phyloP scores from a whole-genome alignment of 345 rosid species.

The Populus davidiana region DNA sequence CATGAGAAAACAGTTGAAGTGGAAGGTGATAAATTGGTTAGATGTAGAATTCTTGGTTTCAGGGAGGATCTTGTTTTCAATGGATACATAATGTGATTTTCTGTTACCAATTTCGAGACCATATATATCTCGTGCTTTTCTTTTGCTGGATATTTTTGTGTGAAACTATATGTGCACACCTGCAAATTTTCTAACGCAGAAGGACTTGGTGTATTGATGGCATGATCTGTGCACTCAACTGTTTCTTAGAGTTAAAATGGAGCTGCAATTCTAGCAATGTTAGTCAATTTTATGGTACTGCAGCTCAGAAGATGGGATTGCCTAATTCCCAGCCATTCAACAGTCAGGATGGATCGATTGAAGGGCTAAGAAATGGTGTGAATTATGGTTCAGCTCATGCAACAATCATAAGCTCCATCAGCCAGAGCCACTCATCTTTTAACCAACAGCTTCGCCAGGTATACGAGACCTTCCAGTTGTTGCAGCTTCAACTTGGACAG shows the following conservation, averaged over 20 bases:
- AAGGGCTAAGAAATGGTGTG: constrained; percentile 37
- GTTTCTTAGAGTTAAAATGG: not conserved
- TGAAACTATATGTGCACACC: no score
- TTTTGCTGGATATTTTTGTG: no score
- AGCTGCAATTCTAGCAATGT: not conserved
- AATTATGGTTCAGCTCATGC: constrained; percentile 60
- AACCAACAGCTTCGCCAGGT: constrained; percentile 62
- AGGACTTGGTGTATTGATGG: no score
- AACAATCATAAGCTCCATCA: constrained; percentile 43
- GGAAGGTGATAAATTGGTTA: no score
- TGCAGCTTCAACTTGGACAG: constrained; percentile 44
- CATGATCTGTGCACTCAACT: no score
- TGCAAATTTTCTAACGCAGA: no score
- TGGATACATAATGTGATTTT: no score
- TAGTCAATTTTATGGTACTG: constrained; percentile 7
- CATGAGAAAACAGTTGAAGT: not conserved
- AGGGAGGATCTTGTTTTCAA: no score
- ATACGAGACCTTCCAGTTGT: constrained; percentile 52
- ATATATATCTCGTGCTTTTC: no score
- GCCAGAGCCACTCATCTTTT: constrained; percentile 51
- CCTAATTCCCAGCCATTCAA: constrained; percentile 39
- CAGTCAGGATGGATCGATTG: constrained; percentile 49
- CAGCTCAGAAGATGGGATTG: constrained; percentile 56
- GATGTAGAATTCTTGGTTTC: not conserved
- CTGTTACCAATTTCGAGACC: no score